A percentile compares a stretch with the other conserved stretches of the same genome.
These are phyloP conservation scores for Chenopodium formosanum DNA, from an alignment of 148 eudicot genomes.

Conservation along the genomic window DNA sequence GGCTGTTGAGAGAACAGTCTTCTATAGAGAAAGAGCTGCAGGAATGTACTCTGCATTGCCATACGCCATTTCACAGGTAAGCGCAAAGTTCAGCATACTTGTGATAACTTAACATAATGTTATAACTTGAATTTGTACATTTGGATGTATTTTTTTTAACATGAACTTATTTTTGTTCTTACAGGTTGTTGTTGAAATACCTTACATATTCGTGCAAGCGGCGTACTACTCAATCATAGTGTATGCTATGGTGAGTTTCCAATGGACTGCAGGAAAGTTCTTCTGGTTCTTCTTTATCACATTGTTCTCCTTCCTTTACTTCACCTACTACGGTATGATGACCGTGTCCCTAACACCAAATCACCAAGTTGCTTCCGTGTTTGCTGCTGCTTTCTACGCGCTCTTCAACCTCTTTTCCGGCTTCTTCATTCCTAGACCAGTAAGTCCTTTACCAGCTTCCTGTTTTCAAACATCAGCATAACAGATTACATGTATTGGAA, in stretches of 20 bases:
- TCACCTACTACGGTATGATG: constrained; percentile 99
- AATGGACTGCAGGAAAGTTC: constrained; percentile 83
- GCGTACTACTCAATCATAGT: constrained; percentile 64
- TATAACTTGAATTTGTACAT: no score
- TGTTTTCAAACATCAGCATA: neutral
- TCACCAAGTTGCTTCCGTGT: constrained; percentile 89
- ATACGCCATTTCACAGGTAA: constrained; percentile 83
- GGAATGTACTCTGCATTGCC: constrained; percentile 94
- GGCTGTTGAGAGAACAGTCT: constrained; percentile 73
- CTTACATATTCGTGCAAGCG: constrained; percentile 68
- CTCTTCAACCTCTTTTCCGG: constrained; percentile 96
- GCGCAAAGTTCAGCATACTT: neutral
- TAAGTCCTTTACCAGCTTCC: constrained; percentile 34
- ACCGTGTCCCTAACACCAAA: constrained; percentile 94
- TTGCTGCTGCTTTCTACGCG: constrained; percentile 85
- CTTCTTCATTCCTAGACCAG: constrained; percentile 93
- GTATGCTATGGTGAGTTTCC: constrained; percentile 85
- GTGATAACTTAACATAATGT: neutral
- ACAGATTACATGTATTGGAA: neutral
- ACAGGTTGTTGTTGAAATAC: constrained; percentile 84
- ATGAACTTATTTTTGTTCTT: neutral
- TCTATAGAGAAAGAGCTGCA: constrained; percentile 82
- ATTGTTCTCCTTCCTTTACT: constrained; percentile 80
- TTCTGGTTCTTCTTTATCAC: constrained; percentile 87
- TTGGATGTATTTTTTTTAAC: neutral